A percentile compares a stretch with the other conserved stretches of the same genome.
These are phyloP conservation scores for Volvariella surrecta DNA, from an alignment of 1,284 basidiomycete species.

Conservation along the genomic window DNA sequence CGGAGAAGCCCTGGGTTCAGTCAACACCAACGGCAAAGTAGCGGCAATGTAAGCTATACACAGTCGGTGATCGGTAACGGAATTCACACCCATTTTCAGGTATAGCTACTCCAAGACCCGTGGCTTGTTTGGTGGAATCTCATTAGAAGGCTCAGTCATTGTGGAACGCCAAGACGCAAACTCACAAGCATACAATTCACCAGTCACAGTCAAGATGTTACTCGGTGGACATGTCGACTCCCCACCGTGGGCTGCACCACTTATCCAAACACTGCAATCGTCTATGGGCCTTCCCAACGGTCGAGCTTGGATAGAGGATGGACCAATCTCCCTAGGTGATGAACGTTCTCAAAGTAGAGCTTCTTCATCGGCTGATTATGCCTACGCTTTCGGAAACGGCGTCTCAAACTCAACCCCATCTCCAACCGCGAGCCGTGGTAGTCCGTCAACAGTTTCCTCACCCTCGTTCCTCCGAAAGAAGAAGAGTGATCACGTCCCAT, in stretches of 20 bases:
- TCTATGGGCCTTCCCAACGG: slow-evolving; percentile 66
- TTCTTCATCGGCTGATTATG: not conserved
- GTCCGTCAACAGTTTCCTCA: slow-evolving; percentile 16
- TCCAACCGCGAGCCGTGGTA: slow-evolving; percentile 14
- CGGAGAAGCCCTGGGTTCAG: slow-evolving; percentile 83
- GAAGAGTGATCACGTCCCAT: slow-evolving; percentile 36
- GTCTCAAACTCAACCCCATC: not conserved
- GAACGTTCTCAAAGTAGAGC: not conserved
- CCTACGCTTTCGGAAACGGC: slow-evolving; percentile 46
- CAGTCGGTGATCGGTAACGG: not conserved
- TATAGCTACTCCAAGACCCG: slow-evolving; percentile 94
- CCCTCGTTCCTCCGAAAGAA: slow-evolving; percentile 39
- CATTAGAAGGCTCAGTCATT: slow-evolving; percentile 91
- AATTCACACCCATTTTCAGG: slow-evolving; percentile 27
- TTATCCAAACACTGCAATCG: slow-evolving; percentile 68
- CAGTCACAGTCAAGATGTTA: slow-evolving; percentile 71
- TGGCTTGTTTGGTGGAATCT: slow-evolving; percentile 83
- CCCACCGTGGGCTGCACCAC: slow-evolving; percentile 68
- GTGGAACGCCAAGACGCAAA: slow-evolving; percentile 93
- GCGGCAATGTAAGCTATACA: slow-evolving; percentile 72
- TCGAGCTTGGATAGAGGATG: slow-evolving; percentile 60
- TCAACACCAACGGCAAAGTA: slow-evolving; percentile 83
- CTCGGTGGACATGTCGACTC: slow-evolving; percentile 69
- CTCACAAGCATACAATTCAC: slow-evolving; percentile 66
- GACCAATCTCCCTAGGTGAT: slow-evolving; percentile 21